Base-by-base conservation (phyloP, 176 grass and related monocot species). In the Tuctoria greenei region DNA sequence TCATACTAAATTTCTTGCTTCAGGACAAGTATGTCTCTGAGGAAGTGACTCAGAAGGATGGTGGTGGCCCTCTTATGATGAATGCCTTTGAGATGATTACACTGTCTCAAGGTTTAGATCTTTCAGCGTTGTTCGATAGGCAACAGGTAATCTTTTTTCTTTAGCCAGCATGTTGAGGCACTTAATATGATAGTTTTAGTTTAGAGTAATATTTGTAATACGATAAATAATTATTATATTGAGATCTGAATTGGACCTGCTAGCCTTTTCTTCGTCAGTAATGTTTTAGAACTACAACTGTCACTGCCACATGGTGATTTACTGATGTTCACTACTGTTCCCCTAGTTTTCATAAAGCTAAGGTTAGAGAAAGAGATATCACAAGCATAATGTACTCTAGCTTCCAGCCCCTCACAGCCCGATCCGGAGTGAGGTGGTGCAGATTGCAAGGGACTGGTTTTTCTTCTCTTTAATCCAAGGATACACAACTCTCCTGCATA, bases 51-150 rank as follows among this genome's bases (percentile, higher is more conserved):
- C 82, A 26, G 79, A 79, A 77, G 39, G 82, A 92, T 69, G 83
- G 64, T 38, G 84, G 89, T 35, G 89, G 89, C 18, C 95, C 95
- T 77, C 84, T 99, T 70, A 79, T 95, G 76, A 99, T 99, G 95
- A 99, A 99, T 94, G 95, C 95, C 44, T 99, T 99, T 77, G 95
- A 99, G 86, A 95, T 99, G 91, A 99, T 99, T 86, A 90, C 91
- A 40, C 70, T 99, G 72, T 99, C 95, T 81, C 89, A 95, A 79
- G 95, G 95, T 54, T 88, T 99, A 42, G 70, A 99, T 73, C 95
- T 99, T 88, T 99, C 95, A 59, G 85, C 84, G 26, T 76, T 99
- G 69, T 99, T 99, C 82, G 95, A 99, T 79, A 91, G 95, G 44
- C 89, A 83, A 65, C 95, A 95, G 91, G 95, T 99, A 94, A 61